Evolutionary conservation across 2,329 filamentous ascomycete genomes (phyloP).

Genomic region (Pseudocercospora pini-densiflorae): DNA sequence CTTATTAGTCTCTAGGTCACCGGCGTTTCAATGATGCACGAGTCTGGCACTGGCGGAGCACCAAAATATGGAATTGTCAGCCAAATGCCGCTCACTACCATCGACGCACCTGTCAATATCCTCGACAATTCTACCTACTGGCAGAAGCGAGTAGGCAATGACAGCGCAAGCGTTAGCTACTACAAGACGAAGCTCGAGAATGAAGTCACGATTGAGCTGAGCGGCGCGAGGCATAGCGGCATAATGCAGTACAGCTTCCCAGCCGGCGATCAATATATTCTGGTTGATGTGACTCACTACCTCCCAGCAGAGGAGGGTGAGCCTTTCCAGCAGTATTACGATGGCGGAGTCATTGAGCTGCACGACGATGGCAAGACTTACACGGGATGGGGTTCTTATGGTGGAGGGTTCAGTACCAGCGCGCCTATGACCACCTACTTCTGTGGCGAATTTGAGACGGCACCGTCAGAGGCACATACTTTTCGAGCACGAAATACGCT

Average conservation of each 20-base stretch:
- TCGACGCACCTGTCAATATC: conserved; percentile 42
- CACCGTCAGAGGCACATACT: conserved; percentile 40
- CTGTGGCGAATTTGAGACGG: conserved; percentile 63
- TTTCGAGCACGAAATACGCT: conserved; percentile 40
- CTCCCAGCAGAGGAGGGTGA: conserved; percentile 55
- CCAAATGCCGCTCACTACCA: conserved; percentile 55
- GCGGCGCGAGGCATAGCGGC: conserved; percentile 61
- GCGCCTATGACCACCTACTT: conserved; percentile 64
- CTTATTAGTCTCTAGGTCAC: conserved; percentile 5
- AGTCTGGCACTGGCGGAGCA: conserved; percentile 69
- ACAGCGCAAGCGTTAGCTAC: conserved; percentile 61
- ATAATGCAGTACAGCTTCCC: conserved; percentile 67
- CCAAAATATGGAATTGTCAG: conserved; percentile 71
- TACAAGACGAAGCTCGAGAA: conserved; percentile 62
- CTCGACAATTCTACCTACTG: conserved; percentile 48
- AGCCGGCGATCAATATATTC: conserved; percentile 50
- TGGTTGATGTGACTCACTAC: conserved; percentile 68
- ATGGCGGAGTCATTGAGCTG: conserved; percentile 62
- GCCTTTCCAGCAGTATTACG: conserved; percentile 59
- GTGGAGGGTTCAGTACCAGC: conserved; percentile 66
- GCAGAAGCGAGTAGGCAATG: conserved; percentile 42
- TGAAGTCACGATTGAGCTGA: conserved; percentile 62
- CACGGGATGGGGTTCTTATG: conserved; percentile 62
- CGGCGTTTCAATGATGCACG: conserved; percentile 59
- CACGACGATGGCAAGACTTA: conserved; percentile 55